phyloP scores from a whole-genome alignment of 331 rosid genomes.

The Erythrophleum ivorense region DNA sequence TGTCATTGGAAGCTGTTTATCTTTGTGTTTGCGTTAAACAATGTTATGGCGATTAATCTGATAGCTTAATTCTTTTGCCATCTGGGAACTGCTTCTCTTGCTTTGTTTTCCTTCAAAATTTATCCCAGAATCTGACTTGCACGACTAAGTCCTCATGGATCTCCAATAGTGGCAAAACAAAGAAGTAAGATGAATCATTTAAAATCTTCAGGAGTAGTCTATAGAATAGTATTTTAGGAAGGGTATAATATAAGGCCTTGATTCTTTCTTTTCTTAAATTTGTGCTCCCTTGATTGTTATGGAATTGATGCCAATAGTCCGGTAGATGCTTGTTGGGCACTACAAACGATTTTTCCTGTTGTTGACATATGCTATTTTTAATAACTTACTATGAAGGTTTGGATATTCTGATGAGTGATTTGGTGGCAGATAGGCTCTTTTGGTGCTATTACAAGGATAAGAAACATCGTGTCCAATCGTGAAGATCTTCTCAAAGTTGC shows the following conservation, averaged over 20 bases:
- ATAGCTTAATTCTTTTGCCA: slow-evolving; percentile 16
- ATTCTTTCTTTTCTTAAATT: background rate
- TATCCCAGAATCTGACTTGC: slow-evolving; percentile 25
- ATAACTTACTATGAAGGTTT: slow-evolving; percentile 21
- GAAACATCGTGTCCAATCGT: slow-evolving; percentile 87
- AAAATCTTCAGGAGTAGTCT: background rate
- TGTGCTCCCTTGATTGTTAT: background rate
- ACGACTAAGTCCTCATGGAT: slow-evolving; percentile 10
- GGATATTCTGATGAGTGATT: slow-evolving; percentile 58
- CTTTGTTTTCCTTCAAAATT: slow-evolving; percentile 31
- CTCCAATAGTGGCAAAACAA: background rate
- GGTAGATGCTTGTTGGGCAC: background rate
- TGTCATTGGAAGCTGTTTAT: slow-evolving; percentile 22
- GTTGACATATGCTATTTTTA: slow-evolving; percentile 13
- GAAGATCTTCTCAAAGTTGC: slow-evolving; percentile 96
- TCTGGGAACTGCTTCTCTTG: slow-evolving; percentile 26
- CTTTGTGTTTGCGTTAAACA: slow-evolving; percentile 18
- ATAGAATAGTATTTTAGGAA: background rate
- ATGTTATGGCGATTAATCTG: slow-evolving; percentile 22
- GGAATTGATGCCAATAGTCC: slow-evolving; percentile 25
- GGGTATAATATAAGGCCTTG: background rate
- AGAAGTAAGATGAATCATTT: background rate
- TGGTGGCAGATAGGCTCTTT: slow-evolving; percentile 99
- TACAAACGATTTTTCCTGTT: slow-evolving; percentile 7
- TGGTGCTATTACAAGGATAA: slow-evolving; percentile 94